A percentile compares a stretch with the other conserved stretches of the same genome.
phyloP scores from a whole-genome alignment of 1,139 yeast genomes.

The Geotrichum aggregatum region DNA sequence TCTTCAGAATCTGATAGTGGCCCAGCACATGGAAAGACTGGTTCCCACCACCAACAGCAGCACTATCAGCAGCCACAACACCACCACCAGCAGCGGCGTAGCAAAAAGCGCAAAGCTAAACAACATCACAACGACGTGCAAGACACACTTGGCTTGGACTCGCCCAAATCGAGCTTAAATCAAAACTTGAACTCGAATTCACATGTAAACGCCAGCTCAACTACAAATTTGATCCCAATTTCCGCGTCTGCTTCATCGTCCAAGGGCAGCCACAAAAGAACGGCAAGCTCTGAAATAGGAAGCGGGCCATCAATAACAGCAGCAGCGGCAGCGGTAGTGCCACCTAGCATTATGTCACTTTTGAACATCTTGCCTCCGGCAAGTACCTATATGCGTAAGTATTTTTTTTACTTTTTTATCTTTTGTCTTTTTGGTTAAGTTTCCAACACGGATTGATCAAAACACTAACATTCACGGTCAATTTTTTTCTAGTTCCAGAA shows the following conservation, averaged over 20 bases:
- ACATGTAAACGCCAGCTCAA: background rate
- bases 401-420: conserved; percentile 4
- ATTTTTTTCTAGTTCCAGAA: conserved; percentile 15
- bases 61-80: conserved; percentile 7
- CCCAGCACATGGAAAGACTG: background rate
- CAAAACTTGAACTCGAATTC: background rate
- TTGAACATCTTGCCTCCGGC: conserved; percentile 36
- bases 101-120: conserved; percentile 8
- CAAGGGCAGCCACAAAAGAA: background rate
- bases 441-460: background rate
- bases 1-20: conserved; percentile 12
- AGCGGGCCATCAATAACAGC: background rate
- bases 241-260: background rate
- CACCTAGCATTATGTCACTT: conserved; percentile 29
- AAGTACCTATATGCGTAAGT: conserved; percentile 29
- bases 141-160: conserved; percentile 7
- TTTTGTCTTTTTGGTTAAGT: background rate
- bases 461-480: background rate
- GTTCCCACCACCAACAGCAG: too few relatives aligned
- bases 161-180: background rate
- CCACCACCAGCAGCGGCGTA: conserved; percentile 11
- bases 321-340: conserved; percentile 19
- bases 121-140: conserved; percentile 6
- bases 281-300: background rate
- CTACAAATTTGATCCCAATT: too few relatives aligned